Evolutionary conservation across 2,329 filamentous ascomycete species (phyloP).

Genomic region (Sporothrix euskadiensis): DNA sequence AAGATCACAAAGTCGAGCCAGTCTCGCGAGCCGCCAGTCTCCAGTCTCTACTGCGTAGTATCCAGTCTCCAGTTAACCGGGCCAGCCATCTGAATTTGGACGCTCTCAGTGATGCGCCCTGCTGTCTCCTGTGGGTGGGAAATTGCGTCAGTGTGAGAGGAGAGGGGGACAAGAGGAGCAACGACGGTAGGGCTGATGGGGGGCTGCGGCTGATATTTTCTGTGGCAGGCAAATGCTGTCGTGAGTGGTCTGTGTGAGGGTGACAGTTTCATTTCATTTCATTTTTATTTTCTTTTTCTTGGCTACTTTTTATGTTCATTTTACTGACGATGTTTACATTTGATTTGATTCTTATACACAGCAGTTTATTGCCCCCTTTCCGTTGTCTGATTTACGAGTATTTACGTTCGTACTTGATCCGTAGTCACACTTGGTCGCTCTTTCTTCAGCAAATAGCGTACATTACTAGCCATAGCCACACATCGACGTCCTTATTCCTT

Average conservation of each 20-base stretch:
- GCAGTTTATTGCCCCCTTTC: too few species aligned
- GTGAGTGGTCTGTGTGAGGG: not conserved
- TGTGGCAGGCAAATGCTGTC: not conserved
- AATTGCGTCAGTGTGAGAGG: not conserved
- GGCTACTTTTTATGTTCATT: not conserved
- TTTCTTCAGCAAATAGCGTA: too few species aligned
- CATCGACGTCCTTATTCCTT: not conserved
- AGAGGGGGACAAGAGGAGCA: conserved; percentile 7
- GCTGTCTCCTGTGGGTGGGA: not conserved
- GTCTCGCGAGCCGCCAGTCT: too few species aligned
- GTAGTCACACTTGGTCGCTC: not conserved
- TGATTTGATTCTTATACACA: not conserved
- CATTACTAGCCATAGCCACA: not conserved
- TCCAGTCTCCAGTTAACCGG: not conserved
- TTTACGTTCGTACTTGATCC: not conserved
- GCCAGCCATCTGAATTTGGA: conserved; percentile 1
- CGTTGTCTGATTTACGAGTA: not conserved
- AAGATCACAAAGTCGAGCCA: not conserved
- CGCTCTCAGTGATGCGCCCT: not conserved
- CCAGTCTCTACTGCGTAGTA: not conserved
- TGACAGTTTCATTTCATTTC: not conserved
- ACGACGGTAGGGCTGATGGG: conserved; percentile 26
- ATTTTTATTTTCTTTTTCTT: not conserved
- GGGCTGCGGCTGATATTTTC: conserved; percentile 4
- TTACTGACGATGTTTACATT: too few species aligned